Evolutionary conservation across 805 yeast species (phyloP).

Genomic region (Dipodascopsis uninucleata): DNA sequence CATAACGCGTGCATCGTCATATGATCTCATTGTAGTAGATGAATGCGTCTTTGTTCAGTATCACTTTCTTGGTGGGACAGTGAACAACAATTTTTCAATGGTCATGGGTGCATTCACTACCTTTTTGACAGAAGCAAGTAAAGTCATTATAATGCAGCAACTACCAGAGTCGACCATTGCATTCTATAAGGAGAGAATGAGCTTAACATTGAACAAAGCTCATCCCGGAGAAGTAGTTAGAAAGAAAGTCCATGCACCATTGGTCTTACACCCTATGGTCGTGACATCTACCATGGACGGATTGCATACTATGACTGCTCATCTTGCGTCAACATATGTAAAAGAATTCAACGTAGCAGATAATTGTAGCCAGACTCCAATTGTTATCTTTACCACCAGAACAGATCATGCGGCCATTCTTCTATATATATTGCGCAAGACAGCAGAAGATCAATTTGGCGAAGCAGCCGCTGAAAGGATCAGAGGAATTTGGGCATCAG

Average conservation of each 20-base stretch:
- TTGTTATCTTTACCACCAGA: background rate
- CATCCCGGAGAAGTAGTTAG: no score
- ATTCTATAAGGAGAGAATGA: slow-evolving; percentile 1
- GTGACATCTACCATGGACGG: slow-evolving; percentile 4
- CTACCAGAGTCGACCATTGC: background rate
- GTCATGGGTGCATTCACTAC: slow-evolving; percentile 1
- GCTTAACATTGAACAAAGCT: background rate
- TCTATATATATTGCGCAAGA: slow-evolving; percentile 2
- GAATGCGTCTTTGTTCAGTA: slow-evolving; percentile 4
- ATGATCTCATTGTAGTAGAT: slow-evolving; percentile 2
- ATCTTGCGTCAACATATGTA: slow-evolving; percentile 1
- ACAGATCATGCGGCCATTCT: slow-evolving; percentile 3
- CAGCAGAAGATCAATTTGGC: slow-evolving; percentile 4
- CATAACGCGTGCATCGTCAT: no score
- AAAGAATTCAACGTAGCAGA: background rate
- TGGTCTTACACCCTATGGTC: slow-evolving; percentile 4
- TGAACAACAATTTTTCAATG: background rate
- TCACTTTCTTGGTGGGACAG: slow-evolving; percentile 2
- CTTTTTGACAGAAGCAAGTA: background rate
- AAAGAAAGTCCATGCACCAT: slow-evolving; percentile 1
- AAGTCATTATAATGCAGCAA: slow-evolving; percentile 5
- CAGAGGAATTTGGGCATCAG: background rate
- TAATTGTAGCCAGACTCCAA: slow-evolving; percentile 1
- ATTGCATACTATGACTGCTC: slow-evolving; percentile 1
- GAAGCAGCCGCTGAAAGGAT: slow-evolving; percentile 3